Conservation (phyloP, 1,284 basidiomycete species). For the Tilletiaria anomala region DNA sequence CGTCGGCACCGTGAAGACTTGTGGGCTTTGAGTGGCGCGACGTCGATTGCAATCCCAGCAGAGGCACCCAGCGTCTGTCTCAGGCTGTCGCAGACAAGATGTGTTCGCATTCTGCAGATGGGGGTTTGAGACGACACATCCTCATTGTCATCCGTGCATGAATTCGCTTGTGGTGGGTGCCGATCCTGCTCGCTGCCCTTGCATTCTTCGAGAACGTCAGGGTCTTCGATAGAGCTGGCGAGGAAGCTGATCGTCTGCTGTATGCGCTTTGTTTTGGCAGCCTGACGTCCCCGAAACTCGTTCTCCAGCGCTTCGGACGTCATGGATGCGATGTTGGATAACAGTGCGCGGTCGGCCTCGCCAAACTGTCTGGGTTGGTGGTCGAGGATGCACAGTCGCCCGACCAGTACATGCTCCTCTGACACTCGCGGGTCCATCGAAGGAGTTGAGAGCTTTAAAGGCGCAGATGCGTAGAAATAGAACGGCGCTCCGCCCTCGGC, state of each 20-base stretch:
- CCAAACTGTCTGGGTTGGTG: slow-evolving; percentile 11
- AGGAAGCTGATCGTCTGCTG: slow-evolving; percentile 11
- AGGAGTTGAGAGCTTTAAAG: slow-evolving; percentile 8
- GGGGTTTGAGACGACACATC: background rate
- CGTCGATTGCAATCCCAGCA: background rate
- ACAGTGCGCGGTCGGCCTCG: slow-evolving; percentile 14
- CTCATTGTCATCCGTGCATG: background rate
- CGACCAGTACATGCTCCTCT: slow-evolving; percentile 12
- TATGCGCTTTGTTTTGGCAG: slow-evolving; percentile 13
- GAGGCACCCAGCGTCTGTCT: background rate
- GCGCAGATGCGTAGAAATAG: slow-evolving; percentile 23
- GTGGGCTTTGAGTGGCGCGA: background rate
- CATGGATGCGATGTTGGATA: slow-evolving; percentile 18
- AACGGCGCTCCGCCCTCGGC: slow-evolving; percentile 9
- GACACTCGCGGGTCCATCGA: background rate
- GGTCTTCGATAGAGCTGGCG: slow-evolving; percentile 10
- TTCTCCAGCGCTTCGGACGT: slow-evolving; percentile 18
- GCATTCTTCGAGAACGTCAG: background rate
- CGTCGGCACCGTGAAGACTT: background rate
- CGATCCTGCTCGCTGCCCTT: background rate
- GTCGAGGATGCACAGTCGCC: slow-evolving; percentile 19
- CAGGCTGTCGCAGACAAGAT: background rate
- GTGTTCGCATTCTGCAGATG: too few species aligned
- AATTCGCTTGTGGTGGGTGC: background rate
- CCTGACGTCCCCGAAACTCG: slow-evolving; percentile 10